Base-by-base conservation (phyloP, 202 grass and related monocot species). In the Alloteropsis angusta region DNA sequence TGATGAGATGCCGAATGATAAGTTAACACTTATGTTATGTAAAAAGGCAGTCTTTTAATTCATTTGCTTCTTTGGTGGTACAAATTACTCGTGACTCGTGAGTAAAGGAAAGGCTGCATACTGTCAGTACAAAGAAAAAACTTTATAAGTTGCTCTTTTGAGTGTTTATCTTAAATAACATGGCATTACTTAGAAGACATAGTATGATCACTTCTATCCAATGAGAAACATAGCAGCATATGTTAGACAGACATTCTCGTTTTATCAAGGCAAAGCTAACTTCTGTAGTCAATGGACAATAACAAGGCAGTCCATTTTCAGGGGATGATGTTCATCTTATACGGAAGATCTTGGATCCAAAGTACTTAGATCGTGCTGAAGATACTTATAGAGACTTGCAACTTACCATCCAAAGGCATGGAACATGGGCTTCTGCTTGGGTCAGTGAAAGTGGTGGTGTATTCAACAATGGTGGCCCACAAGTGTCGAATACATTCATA, bases 401-500 rank as follows among this genome's bases (percentile, higher is more conserved):
- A 60, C 92, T 99, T 75, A 99, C 90, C 43, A 85, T 99, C 35
- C 74, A 93, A 80, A 89, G 88, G 69, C 88, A 96, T 83, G 96
- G 96, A 55, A 84, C 90, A 71, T 99, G 96, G 96, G 72, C 88
- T 63, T 85, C 84, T 81, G 76, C 88, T 65, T 99, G 96, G 96
- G 92, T 99, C 67, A 90, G 96, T 46, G 96, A 99, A 85, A 88
- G 90, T 22, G 96, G 96, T 26, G 96, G 96, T 69, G 96, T 90
- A 42, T 99, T 93, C 82, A 99, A 99, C 76, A 99, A 91, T 46
- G 96, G 96, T 43, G 85, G 87, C 39, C 79, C 19, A 15, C 76
- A 76, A 18, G 90, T 96, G 43, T 99, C 96, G 8, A 90, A 96
- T 79, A 89, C 90, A 78, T 99, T 99, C 84, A 85, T 99, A 56